phyloP scores from a whole-genome alignment of 2,329 filamentous ascomycete genomes.

The Cyphellophora attinorum region DNA sequence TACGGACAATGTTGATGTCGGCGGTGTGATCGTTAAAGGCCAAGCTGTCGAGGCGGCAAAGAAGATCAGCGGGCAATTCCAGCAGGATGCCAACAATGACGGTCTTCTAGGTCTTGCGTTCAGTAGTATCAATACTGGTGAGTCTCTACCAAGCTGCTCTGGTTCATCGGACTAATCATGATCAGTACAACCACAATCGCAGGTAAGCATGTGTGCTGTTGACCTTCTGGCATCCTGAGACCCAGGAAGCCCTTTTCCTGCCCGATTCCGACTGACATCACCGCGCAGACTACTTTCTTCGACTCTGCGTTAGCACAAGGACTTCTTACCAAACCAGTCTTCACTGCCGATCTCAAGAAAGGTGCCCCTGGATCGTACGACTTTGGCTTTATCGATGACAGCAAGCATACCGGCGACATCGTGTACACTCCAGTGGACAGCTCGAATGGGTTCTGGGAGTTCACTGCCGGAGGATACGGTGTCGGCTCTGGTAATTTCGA shows the following conservation, averaged over 20 bases:
- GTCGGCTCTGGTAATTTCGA: slow-evolving; percentile 37
- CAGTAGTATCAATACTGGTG: slow-evolving; percentile 47
- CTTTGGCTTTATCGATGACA: slow-evolving; percentile 50
- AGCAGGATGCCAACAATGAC: slow-evolving; percentile 43
- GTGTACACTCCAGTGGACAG: slow-evolving; percentile 46
- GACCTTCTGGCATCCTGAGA: too few relatives aligned
- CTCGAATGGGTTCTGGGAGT: slow-evolving; percentile 54
- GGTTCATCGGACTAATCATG: too few relatives aligned
- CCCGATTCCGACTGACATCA: too few relatives aligned
- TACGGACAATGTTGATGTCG: too few relatives aligned
- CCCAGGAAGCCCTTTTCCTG: too few relatives aligned
- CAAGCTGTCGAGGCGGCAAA: slow-evolving; percentile 60
- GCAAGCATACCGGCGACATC: slow-evolving; percentile 50
- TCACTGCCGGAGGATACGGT: slow-evolving; percentile 45
- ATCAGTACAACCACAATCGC: too few relatives aligned
- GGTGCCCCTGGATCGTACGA: slow-evolving; percentile 43
- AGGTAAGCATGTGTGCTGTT: too few relatives aligned
- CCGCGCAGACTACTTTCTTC: slow-evolving; percentile 48
- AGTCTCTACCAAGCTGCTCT: too few relatives aligned
- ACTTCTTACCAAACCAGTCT: slow-evolving; percentile 39
- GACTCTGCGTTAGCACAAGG: slow-evolving; percentile 44
- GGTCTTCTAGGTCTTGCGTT: slow-evolving; percentile 54
- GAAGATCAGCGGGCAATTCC: slow-evolving; percentile 46
- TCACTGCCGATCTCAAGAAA: slow-evolving; percentile 47
- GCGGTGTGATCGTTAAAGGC: slow-evolving; percentile 45